phyloP scores from a whole-genome alignment of 257 asterid genomes.

The Dorcoceras hygrometricum region DNA sequence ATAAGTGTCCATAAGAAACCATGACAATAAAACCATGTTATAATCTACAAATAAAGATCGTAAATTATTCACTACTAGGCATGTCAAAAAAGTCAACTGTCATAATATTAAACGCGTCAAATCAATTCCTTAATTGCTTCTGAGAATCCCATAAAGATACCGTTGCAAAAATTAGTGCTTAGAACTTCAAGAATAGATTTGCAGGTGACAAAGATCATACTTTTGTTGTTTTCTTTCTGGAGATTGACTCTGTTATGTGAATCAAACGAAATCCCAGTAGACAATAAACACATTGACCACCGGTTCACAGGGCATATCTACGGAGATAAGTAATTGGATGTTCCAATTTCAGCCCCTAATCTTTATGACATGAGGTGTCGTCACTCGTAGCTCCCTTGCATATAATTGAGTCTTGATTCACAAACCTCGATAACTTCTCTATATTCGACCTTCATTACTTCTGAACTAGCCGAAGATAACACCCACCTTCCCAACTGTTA shows the following conservation, averaged over 20 bases:
- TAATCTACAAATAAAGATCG: neutral
- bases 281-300: neutral
- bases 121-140: neutral
- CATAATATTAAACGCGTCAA: neutral
- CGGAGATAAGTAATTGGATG: neutral
- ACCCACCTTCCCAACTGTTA: neutral
- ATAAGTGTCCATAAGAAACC: neutral
- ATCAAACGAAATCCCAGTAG: neutral
- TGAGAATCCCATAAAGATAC: neutral
- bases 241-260: neutral
- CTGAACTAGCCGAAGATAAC: neutral
- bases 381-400: neutral
- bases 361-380: neutral
- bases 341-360: neutral
- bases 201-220: neutral
- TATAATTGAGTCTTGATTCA: no score
- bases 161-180: neutral
- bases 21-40: neutral
- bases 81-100: neutral
- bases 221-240: conserved; percentile 1
- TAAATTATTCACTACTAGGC: neutral
- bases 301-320: neutral
- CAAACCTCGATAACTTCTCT: neutral
- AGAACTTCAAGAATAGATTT: neutral
- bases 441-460: neutral